phyloP scores from a whole-genome alignment of 1,139 yeast species.

The Debaryomyces psychrophilus region DNA sequence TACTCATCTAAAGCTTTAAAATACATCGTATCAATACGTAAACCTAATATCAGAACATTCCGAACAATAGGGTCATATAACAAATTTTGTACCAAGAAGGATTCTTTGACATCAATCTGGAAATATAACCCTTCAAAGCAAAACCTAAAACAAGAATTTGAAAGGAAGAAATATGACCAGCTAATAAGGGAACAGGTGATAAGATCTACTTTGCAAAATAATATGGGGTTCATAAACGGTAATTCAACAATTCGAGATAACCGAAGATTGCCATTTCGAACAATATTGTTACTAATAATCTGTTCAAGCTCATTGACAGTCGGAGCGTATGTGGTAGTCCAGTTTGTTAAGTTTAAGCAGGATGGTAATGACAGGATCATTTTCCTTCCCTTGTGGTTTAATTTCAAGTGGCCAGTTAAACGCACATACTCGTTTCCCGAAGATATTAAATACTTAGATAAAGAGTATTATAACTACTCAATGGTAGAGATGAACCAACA shows the following conservation, averaged over 20 bases:
- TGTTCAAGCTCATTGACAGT: conserved; percentile 30
- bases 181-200: conserved; percentile 17
- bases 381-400: conserved; percentile 39
- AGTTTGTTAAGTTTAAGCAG: conserved; percentile 22
- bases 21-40: neutral
- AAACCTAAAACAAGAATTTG: conserved; percentile 13
- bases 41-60: neutral
- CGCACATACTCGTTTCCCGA: conserved; percentile 28
- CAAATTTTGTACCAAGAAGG: neutral
- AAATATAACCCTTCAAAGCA: conserved; percentile 8
- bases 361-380: conserved; percentile 16
- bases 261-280: conserved; percentile 23
- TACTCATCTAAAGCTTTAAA: neutral
- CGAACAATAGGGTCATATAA: neutral
- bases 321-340: conserved; percentile 27
- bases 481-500: conserved; percentile 10
- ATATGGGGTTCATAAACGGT: conserved; percentile 13
- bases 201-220: conserved; percentile 15
- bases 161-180: conserved; percentile 19
- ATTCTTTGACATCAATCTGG: neutral
- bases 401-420: conserved; percentile 27
- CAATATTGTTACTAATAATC: conserved; percentile 26
- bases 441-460: conserved; percentile 32
- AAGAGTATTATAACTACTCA: conserved; percentile 21
- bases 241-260: conserved; percentile 9